Conservation (phyloP, 306 rosid species). For the Prosopis cineraria region DNA sequence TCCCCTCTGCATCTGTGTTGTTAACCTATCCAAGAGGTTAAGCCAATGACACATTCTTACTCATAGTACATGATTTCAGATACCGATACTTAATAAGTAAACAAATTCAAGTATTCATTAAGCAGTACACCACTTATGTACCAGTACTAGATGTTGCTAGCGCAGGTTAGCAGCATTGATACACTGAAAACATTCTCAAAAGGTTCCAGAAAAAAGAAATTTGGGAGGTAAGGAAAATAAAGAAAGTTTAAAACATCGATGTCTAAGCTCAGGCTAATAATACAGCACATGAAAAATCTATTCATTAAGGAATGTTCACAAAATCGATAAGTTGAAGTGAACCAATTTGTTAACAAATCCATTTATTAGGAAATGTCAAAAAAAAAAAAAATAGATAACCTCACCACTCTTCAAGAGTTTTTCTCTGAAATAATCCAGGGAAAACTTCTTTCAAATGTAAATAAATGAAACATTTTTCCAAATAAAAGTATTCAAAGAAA, state of each 20-base stretch:
- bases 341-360: neutral
- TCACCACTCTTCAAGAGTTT: neutral
- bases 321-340: neutral
- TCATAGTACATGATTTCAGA: slow-evolving; percentile 2
- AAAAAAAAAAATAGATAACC: neutral
- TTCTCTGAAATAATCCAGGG: slow-evolving; percentile 4
- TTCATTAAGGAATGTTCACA: neutral
- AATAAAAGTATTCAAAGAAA: slow-evolving; percentile 25
- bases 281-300: neutral
- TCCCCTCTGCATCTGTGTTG: slow-evolving; percentile 99
- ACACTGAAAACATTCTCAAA: slow-evolving; percentile 1
- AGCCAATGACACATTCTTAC: slow-evolving; percentile 34
- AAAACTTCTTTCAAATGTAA: slow-evolving; percentile 16
- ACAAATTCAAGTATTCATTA: slow-evolving; percentile 4
- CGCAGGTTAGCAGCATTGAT: slow-evolving; percentile 4
- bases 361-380: neutral
- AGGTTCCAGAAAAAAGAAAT: neutral
- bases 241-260: neutral
- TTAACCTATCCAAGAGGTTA: slow-evolving; percentile 67
- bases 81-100: slow-evolving; percentile 1
- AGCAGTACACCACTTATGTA: neutral
- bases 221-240: neutral
- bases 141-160: slow-evolving; percentile 16
- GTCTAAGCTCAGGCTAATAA: neutral
- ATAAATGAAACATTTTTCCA: slow-evolving; percentile 24